Base-by-base conservation (phyloP, 371 early-diverging fungal genomes). In the Actinomortierella ambigua region DNA sequence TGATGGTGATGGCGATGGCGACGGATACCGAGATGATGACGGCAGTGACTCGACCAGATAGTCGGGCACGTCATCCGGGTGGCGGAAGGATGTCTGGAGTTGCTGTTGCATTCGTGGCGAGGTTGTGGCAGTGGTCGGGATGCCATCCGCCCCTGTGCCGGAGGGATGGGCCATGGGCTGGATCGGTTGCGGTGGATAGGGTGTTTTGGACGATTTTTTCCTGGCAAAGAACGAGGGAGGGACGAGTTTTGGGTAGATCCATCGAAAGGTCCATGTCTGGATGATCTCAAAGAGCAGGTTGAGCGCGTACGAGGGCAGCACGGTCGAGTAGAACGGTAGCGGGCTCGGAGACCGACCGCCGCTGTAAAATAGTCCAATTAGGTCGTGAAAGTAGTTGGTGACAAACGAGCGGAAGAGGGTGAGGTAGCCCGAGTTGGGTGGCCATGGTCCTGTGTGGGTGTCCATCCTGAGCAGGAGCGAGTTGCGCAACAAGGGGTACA, bases 401-500 rank as follows among this genome's bases (percentile, higher is more conserved):
- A 78, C 53, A 56, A 86, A 83, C 9, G 80, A 80, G 9, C 47
- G 59, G 5, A 67, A 62, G 1, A 73, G 61, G 22, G 53, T 49
- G 29, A 84, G 75, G 23, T 77, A 69, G 0, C 68, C 39, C 34
- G 68, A 23, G 55, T 77, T 44, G 34, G 52, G 13, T 14, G 65
- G 56, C 73, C 73, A 71, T 4, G 73, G 67, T 18, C 73, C 67
- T 18, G 80, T 65, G 5, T 75, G 55, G 1, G 80, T 60, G 40
- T 86, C 85, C 49, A 85, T 81, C n/a, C 85, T 77, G 9, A 85
- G 59, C 2, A 86, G 69, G 17, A 85, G 69, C 0, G 87, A 85
- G 55, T 78, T 85, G 14, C 83, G 77, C 42, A 82, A 77, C 1
- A 86, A 70, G 9, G 87, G 85, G 53, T 82, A 85, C 2, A 86